Evolutionary conservation across 768 basidiomycete species (phyloP).

Genomic region (Tulasnella sp.): DNA sequence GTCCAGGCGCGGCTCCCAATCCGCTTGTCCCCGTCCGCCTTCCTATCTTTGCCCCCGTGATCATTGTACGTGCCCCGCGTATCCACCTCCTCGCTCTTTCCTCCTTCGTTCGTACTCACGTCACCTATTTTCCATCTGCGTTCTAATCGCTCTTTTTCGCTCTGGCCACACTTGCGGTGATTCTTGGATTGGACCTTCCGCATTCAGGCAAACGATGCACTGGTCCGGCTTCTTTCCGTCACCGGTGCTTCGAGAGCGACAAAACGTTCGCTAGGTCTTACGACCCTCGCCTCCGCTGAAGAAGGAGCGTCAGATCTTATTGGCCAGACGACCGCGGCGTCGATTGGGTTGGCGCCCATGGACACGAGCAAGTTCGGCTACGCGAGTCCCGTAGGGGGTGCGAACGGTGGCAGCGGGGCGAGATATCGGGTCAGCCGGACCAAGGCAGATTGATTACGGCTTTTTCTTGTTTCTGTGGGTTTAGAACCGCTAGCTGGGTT

Average conservation of each 20-base stretch:
- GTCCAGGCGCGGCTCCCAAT: slow-evolving; percentile 15
- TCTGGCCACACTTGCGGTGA: too few species aligned
- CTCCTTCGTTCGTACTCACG: not conserved
- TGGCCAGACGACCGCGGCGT: not conserved
- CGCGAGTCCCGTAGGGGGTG: not conserved
- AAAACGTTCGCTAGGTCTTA: slow-evolving; percentile 17
- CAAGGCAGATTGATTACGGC: not conserved
- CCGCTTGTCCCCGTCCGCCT: slow-evolving; percentile 77
- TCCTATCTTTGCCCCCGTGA: slow-evolving; percentile 68
- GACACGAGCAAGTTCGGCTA: not conserved
- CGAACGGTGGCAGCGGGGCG: not conserved
- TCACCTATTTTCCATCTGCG: not conserved
- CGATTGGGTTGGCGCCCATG: not conserved
- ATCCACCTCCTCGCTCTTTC: not conserved
- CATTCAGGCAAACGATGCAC: slow-evolving; percentile 47
- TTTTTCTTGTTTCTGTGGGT: not conserved
- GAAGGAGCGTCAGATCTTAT: slow-evolving; percentile 1
- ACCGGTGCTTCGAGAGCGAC: slow-evolving; percentile 21
- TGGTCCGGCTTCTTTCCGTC: slow-evolving; percentile 61
- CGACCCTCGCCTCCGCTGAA: not conserved
- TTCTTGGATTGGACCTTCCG: not conserved
- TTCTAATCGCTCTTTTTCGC: not conserved
- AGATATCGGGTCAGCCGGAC: not conserved
- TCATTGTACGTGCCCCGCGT: slow-evolving; percentile 43
- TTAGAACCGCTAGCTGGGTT: not conserved